Evolutionary conservation across 2,329 filamentous ascomycete genomes (phyloP), one percentile per base, ranked within the genome.

Genomic region (Cladophialophora bantiana): DNA sequence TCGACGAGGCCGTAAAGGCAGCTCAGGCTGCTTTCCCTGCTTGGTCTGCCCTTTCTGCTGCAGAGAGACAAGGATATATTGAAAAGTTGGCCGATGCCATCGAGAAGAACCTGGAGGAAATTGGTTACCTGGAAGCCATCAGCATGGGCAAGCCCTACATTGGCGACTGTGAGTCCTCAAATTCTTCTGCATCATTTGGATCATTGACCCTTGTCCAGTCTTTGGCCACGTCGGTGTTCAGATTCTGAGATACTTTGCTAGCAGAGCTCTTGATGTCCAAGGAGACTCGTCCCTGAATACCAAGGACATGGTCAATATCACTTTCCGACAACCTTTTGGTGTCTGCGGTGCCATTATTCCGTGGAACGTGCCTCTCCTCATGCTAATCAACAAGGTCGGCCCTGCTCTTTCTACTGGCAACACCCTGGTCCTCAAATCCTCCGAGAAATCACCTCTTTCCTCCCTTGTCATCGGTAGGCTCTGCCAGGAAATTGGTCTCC

Each of bases 181-280:
- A 40, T 15, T 12, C 34, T 34, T 26, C 26, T 32, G 12, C 18
- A 3, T 42, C 48, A 56, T 10, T 48, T 2, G 12, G 7, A 42
- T 55, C 13, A 32, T 59, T 62, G 32, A 62, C 48, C 20, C 32
- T 32, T 40, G 26, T 48, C 88, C 77, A 90, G 88, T 71, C 93
- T 97, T 76, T 85, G 96, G 50, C 82, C 79, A 62, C 85, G 87
- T 74, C 73, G 89, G 89, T 66, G 83, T 87, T 71, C 89, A 85
- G 76, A 90, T 86, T 81, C 80, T 97, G 75, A 88, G 93, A 80
- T 97, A 94, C 83, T 95, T 94, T 75, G 62, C 63, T 35, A 67
- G 61, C 59, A 67, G 65, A 53, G 67, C 67, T 10, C 62, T 66
- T 74, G 78, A 15, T 77, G 83, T 40, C 73, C 79, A 64, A 79